Percentiles rank a stretch among this genome's conserved stretches.
Evolutionary conservation across 2,329 filamentous ascomycete species (phyloP).

Genomic region (Epichloe typhina): DNA sequence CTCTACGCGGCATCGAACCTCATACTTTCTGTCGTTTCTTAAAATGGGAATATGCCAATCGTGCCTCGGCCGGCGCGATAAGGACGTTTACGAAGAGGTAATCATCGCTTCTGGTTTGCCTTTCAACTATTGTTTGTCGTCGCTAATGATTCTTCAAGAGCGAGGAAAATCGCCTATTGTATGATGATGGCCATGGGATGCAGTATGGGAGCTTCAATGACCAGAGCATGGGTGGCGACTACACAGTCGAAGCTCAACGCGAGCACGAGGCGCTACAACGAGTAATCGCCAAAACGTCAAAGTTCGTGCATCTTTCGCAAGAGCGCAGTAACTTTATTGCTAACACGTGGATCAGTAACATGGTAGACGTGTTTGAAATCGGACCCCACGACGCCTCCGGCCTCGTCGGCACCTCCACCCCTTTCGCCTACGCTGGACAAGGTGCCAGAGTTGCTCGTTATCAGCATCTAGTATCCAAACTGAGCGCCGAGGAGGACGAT

Average conservation of each 20-base stretch:
- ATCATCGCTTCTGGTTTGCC: constrained; percentile 7
- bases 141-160: constrained; percentile 24
- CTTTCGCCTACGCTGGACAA: constrained; percentile 39
- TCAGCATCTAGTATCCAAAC: constrained; percentile 47
- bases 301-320: constrained; percentile 29
- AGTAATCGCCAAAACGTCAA: constrained; percentile 50
- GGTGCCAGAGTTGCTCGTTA: constrained; percentile 44
- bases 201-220: constrained; percentile 53
- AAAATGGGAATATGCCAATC: constrained; percentile 49
- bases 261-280: constrained; percentile 52
- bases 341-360: constrained; percentile 34
- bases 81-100: constrained; percentile 43
- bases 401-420: constrained; percentile 21
- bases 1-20: neutral
- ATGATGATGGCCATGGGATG: constrained; percentile 44
- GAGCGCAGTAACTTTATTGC: neutral
- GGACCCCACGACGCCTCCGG: constrained; percentile 34
- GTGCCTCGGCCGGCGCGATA: constrained; percentile 40
- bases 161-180: constrained; percentile 44
- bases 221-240: constrained; percentile 38
- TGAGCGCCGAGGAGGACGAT: constrained; percentile 32
- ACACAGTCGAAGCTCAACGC: constrained; percentile 48
- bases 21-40: neutral
- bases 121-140: neutral
- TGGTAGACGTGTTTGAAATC: constrained; percentile 56